Base-by-base conservation (phyloP, 352 stramenopile species). In the Phytopythium aichiense region DNA sequence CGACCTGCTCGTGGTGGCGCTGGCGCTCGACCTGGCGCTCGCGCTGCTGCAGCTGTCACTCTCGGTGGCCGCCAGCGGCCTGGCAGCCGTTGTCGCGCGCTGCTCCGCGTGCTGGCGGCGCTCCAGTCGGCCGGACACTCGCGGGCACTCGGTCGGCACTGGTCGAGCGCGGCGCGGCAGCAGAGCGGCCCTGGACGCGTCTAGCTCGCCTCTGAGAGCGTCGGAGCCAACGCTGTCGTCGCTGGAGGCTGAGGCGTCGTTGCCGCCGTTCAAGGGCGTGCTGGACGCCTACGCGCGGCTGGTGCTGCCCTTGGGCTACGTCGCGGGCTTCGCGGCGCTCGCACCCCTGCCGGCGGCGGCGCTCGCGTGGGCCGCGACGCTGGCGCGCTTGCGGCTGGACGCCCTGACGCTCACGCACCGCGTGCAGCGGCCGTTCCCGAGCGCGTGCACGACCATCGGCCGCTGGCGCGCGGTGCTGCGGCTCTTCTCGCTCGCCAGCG, bases 271-370 rank as follows among this genome's bases (percentile, higher is more conserved):
- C 59, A 79, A 89, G 30, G 84, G 84, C 35, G 82, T 92, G 15
- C 74, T 92, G 58, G 81, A 86, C 43, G 84, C 91, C 68, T 93
- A 92, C 65, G 82, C 82, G 11, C 82, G 90, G 52, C 68, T 93
- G 30, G 55, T 87, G 56, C 66, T 87, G 20, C 81, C 67, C 31
- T 70, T 92, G 33, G 84, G 79, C 11, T 85, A 81, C 61, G 69
- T 91, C 20, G 70, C 81, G 28, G 89, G 80, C 73, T 93, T 93
- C 59, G 78, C 74, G 0, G 71, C 77, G 5, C 67, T 91, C 28
- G 56, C 65, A 13, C 82, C 84, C 4, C 46, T 80, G 9, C 38
- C 65, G 18, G 67, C 60, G 20, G 63, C 65, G n/a, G 40, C 83
- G 0, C 30, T 91, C 1, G 75, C 80, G 9, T 88, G 79, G 78